Percentiles rank a stretch among this genome's conserved stretches.
Conservation (phyloP, 306 rosid species). For the Begonia loranthoides region DNA sequence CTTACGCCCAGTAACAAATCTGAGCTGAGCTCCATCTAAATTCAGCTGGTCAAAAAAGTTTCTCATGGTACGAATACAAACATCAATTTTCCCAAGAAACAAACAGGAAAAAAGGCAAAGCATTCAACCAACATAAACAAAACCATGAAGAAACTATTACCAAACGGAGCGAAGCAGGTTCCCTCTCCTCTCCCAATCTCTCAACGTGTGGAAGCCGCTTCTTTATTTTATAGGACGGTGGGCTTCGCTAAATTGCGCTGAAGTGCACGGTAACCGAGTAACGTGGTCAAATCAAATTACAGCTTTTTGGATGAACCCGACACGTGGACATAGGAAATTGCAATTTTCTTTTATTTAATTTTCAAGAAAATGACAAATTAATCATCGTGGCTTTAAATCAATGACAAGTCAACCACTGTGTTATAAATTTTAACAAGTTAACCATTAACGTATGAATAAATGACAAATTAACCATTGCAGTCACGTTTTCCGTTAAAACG, state of each 20-base stretch:
- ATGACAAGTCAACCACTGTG: too few relatives aligned
- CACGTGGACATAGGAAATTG: background rate
- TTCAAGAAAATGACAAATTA: too few relatives aligned
- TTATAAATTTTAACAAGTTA: too few relatives aligned
- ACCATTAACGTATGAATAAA: too few relatives aligned
- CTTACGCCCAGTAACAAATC: background rate
- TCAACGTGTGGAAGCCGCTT: background rate
- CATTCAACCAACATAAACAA: background rate
- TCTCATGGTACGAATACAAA: background rate
- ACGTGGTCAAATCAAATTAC: background rate
- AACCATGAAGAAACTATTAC: background rate
- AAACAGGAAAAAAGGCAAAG: background rate
- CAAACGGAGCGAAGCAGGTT: background rate
- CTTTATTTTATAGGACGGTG: background rate
- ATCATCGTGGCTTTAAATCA: too few relatives aligned
- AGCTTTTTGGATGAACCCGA: background rate
- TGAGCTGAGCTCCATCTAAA: background rate
- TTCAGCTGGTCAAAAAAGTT: background rate
- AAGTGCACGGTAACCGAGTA: background rate
- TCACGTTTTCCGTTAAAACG: too few relatives aligned
- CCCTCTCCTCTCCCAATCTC: background rate
- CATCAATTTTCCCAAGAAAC: conserved; percentile 1
- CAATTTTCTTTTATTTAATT: background rate
- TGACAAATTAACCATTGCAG: too few relatives aligned
- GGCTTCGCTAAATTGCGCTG: background rate